Evolutionary conservation across 2,329 filamentous ascomycete genomes (phyloP), one percentile per base, ranked within the genome.

Genomic region (Botryotinia globosa): DNA sequence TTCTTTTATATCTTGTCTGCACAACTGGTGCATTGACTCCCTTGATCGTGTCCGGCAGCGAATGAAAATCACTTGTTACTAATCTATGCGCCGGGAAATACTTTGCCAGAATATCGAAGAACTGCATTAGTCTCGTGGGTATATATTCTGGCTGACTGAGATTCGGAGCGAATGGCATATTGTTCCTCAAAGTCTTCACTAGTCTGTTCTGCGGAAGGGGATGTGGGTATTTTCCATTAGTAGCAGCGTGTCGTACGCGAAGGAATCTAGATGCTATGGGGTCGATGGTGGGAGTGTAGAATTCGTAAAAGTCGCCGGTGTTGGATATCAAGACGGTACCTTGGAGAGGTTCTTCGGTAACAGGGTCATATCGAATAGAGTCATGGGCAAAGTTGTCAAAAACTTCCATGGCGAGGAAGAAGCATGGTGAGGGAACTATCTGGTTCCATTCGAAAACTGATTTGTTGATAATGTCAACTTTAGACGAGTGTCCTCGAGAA

Each of bases 351-450:
- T 91, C 85, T 81, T 94, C 92, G 18, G 94, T 97, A 74, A 86
- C 83, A 18, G 91, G 86, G 82, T 98, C 92, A 84, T 98, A 99
- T 75, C 97, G 94, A 75, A 99, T 90, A 73, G 91, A 88, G 83
- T 99, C 96, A 84, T 99, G 97, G 51, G 94, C 91, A 81, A 99
- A 98, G 84, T 99, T 99, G 85, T 99, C 96, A 80, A 98, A 97
- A 76, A 99, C 96, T 83, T 99, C 96, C 83, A 99, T 92, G 62
- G 95, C 96, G 59, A 99, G 88, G 85, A 99, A 98, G 86, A 97
- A 99, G 85, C 96, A 98, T 0, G 95, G 96, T 4, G 91, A 92
- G 14, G 94, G 91, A n/a, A 98, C 93, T 77, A 92, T 93, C 64
- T 89, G 88, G 76, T 91, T 85, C 95, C 96, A 99, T 82, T 97